Evolutionary conservation across 1,139 yeast species (phyloP).

Genomic region (Hemisphaericaspora subhashii): DNA sequence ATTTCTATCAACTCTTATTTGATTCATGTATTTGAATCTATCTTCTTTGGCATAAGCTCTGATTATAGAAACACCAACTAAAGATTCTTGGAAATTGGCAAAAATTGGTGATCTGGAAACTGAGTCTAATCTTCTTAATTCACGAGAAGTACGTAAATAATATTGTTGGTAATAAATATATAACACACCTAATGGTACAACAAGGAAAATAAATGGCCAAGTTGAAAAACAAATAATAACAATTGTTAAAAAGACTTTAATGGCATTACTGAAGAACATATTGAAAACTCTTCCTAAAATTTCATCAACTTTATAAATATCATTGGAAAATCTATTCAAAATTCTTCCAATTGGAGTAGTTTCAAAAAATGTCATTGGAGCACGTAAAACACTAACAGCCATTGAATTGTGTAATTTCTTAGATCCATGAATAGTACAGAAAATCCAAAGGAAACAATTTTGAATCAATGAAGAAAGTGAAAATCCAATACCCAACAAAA

Average conservation of each 20-base stretch:
- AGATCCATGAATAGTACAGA: slow-evolving; percentile 84
- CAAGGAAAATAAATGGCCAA: slow-evolving; percentile 77
- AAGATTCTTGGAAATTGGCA: slow-evolving; percentile 95
- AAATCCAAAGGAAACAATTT: slow-evolving; percentile 73
- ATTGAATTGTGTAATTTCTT: slow-evolving; percentile 72
- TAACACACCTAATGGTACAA: slow-evolving; percentile 68
- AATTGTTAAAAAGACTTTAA: slow-evolving; percentile 78
- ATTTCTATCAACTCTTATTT: slow-evolving; percentile 76
- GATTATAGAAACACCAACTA: slow-evolving; percentile 86
- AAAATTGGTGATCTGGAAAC: slow-evolving; percentile 91
- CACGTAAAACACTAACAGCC: slow-evolving; percentile 79
- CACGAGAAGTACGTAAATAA: slow-evolving; percentile 88
- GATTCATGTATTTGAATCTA: slow-evolving; percentile 74
- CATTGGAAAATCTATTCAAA: slow-evolving; percentile 90
- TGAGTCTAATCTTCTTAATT: slow-evolving; percentile 90
- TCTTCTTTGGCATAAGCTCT: slow-evolving; percentile 81
- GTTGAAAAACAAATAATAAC: slow-evolving; percentile 84
- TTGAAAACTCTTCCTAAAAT: slow-evolving; percentile 79
- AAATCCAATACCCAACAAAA: slow-evolving; percentile 64
- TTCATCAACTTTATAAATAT: slow-evolving; percentile 90
- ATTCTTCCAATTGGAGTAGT: slow-evolving; percentile 96
- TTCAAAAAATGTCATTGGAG: slow-evolving; percentile 97
- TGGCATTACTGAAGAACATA: slow-evolving; percentile 72
- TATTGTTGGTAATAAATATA: slow-evolving; percentile 86
- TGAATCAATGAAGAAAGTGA: slow-evolving; percentile 68